A percentile compares a stretch with the other conserved stretches of the same genome.
phyloP scores from a whole-genome alignment of 768 basidiomycete genomes.

The Boletus rubroflammeus region DNA sequence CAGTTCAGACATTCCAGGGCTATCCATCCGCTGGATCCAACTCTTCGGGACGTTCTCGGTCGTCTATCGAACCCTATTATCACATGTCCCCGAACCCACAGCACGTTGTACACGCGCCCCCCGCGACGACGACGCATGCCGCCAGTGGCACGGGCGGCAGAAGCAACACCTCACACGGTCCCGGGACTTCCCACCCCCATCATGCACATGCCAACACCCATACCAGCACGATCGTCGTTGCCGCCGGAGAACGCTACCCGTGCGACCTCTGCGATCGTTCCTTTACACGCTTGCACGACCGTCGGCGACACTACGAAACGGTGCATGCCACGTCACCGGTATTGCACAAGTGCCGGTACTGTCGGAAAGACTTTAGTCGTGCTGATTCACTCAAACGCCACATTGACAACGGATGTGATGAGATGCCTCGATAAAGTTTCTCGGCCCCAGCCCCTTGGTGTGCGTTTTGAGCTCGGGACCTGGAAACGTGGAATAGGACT shows the following conservation, averaged over 20 bases:
- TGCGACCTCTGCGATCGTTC: conserved; percentile 77
- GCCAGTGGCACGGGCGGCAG: conserved; percentile 12
- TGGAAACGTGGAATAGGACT: conserved; percentile 12
- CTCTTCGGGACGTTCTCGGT: conserved; percentile 26
- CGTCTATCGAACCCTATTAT: conserved; percentile 38
- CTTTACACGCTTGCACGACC: conserved; percentile 77
- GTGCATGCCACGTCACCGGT: conserved; percentile 64
- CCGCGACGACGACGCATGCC: conserved; percentile 12
- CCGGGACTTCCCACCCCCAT: conserved; percentile 4
- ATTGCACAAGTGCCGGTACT: conserved; percentile 67
- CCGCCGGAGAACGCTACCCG: conserved; percentile 56
- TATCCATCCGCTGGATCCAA: conserved; percentile 31
- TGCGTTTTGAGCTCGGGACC: conserved; percentile 11
- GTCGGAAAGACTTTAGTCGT: conserved; percentile 77
- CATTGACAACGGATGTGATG: conserved; percentile 76
- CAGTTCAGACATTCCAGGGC: conserved; percentile 40
- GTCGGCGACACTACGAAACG: conserved; percentile 77
- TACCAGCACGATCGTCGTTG: conserved; percentile 11
- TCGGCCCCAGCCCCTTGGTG: background rate
- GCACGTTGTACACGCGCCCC: conserved; percentile 24
- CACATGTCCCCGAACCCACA: conserved; percentile 38
- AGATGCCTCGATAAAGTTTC: conserved; percentile 42
- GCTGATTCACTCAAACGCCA: conserved; percentile 79
- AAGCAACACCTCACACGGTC: conserved; percentile 8
- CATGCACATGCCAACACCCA: conserved; percentile 8